A percentile compares a stretch with the other conserved stretches of the same genome.
These are phyloP conservation scores for Nakazawaea anatomiae DNA, from an alignment of 805 yeast genomes.

Conservation along the genomic window DNA sequence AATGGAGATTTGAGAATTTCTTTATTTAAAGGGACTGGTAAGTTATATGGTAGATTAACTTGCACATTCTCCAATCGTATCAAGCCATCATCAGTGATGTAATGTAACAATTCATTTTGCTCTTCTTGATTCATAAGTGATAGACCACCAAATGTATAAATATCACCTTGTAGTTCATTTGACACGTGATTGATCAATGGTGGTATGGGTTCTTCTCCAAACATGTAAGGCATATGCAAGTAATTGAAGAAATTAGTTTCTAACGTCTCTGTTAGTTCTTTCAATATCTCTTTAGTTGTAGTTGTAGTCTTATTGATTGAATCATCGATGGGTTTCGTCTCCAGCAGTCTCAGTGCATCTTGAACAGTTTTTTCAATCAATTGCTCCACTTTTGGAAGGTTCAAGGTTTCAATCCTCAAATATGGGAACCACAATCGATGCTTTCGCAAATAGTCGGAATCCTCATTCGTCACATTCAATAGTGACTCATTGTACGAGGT, in stretches of 20 bases:
- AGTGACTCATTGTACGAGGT: slow-evolving; percentile 2
- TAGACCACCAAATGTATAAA: slow-evolving; percentile 43
- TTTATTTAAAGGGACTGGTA: slow-evolving; percentile 40
- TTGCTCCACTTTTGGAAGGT: not conserved
- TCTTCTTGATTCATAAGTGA: slow-evolving; percentile 15
- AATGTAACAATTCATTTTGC: slow-evolving; percentile 18
- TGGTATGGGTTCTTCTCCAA: slow-evolving; percentile 35
- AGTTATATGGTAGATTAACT: slow-evolving; percentile 26
- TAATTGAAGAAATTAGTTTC: slow-evolving; percentile 14
- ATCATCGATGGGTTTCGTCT: not conserved
- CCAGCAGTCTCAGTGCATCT: not conserved
- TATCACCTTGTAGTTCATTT: slow-evolving; percentile 29
- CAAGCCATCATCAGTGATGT: slow-evolving; percentile 23
- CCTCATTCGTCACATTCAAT: not conserved
- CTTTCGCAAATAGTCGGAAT: slow-evolving; percentile 3
- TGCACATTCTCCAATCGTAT: slow-evolving; percentile 26
- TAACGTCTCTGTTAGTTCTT: slow-evolving; percentile 4
- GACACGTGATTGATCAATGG: slow-evolving; percentile 38
- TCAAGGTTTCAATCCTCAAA: slow-evolving; percentile 5
- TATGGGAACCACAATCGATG: slow-evolving; percentile 12
- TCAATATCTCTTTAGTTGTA: slow-evolving; percentile 5
- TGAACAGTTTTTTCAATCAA: not conserved
- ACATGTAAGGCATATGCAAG: slow-evolving; percentile 26
- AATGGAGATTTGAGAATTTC: slow-evolving; percentile 36
- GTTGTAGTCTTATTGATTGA: slow-evolving; percentile 2